phyloP scores from a whole-genome alignment of 2,329 filamentous ascomycete genomes.

The Exutisphaerella laricina region DNA sequence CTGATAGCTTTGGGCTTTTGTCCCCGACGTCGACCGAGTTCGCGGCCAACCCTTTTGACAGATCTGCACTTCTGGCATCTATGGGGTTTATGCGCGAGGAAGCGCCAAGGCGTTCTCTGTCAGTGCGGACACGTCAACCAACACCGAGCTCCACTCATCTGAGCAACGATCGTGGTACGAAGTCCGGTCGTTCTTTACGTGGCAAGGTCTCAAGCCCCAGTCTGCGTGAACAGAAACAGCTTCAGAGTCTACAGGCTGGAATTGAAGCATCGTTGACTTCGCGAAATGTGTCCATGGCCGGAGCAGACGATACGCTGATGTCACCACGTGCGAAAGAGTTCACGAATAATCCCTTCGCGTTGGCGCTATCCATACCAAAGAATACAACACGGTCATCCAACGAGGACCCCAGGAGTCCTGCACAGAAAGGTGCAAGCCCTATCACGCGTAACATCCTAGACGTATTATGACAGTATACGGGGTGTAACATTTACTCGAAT shows the following conservation, averaged over 20 bases:
- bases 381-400: slow-evolving; percentile 38
- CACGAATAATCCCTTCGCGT: slow-evolving; percentile 60
- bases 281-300: slow-evolving; percentile 2
- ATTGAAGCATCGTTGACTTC: slow-evolving; percentile 27
- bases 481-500: too few relatives aligned
- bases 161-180: not conserved
- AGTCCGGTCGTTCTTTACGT: slow-evolving; percentile 15
- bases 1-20: slow-evolving; percentile 36
- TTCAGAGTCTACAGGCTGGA: slow-evolving; percentile 30
- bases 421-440: slow-evolving; percentile 66
- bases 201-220: slow-evolving; percentile 33
- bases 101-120: slow-evolving; percentile 21
- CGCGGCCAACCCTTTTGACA: slow-evolving; percentile 31
- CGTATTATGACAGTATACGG: slow-evolving; percentile 52
- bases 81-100: slow-evolving; percentile 33
- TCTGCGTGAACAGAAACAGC: slow-evolving; percentile 30
- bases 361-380: slow-evolving; percentile 25
- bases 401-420: slow-evolving; percentile 65
- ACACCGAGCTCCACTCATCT: not conserved
- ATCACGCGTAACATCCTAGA: slow-evolving; percentile 76
- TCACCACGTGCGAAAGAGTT: slow-evolving; percentile 69
- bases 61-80: slow-evolving; percentile 31
- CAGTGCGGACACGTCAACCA: slow-evolving; percentile 15
- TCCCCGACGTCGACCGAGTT: slow-evolving; percentile 41
- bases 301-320: slow-evolving; percentile 51